phyloP scores from a whole-genome alignment of 208 protist genomes.

The Leptomonas seymouri region DNA sequence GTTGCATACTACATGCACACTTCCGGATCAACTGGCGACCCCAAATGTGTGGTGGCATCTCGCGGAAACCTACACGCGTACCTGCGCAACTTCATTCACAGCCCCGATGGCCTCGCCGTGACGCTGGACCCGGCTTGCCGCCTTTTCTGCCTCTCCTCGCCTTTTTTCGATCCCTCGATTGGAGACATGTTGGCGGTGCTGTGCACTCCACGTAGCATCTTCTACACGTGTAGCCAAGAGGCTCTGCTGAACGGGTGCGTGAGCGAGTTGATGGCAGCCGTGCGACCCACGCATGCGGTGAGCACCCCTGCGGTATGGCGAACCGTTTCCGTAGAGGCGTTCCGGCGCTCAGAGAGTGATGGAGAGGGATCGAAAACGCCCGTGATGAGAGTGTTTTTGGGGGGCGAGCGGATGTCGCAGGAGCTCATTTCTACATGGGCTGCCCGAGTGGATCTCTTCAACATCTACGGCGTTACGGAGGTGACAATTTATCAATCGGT shows the following conservation, averaged over 20 bases:
- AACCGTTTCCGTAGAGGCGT: slow-evolving; percentile 5
- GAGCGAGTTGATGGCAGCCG: slow-evolving; percentile 16
- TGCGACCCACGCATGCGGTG: slow-evolving; percentile 49
- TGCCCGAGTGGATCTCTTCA: slow-evolving; percentile 43
- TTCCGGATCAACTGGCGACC: slow-evolving; percentile 62
- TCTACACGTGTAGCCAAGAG: slow-evolving; percentile 31
- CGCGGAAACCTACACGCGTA: slow-evolving; percentile 54
- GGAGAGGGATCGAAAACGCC: neutral
- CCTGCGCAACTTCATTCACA: slow-evolving; percentile 34
- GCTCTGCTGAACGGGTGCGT: slow-evolving; percentile 32
- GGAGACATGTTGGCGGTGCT: slow-evolving; percentile 51
- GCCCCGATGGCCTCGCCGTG: slow-evolving; percentile 29
- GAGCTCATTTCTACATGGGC: slow-evolving; percentile 41
- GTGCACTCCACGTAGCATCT: slow-evolving; percentile 27
- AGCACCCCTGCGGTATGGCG: slow-evolving; percentile 56
- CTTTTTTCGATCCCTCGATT: slow-evolving; percentile 67
- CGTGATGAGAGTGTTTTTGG: slow-evolving; percentile 50
- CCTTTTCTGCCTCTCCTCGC: slow-evolving; percentile 55
- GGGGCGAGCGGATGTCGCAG: slow-evolving; percentile 53
- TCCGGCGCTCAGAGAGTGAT: neutral
- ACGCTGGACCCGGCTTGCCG: neutral
- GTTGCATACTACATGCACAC: slow-evolving; percentile 69
- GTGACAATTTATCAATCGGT: slow-evolving; percentile 66
- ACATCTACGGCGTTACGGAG: slow-evolving; percentile 75
- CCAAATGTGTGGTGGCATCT: slow-evolving; percentile 54